Evolutionary conservation across 2,329 filamentous ascomycete genomes (phyloP), one percentile per base, ranked within the genome.

Genomic region (Sporothrix luriei): DNA sequence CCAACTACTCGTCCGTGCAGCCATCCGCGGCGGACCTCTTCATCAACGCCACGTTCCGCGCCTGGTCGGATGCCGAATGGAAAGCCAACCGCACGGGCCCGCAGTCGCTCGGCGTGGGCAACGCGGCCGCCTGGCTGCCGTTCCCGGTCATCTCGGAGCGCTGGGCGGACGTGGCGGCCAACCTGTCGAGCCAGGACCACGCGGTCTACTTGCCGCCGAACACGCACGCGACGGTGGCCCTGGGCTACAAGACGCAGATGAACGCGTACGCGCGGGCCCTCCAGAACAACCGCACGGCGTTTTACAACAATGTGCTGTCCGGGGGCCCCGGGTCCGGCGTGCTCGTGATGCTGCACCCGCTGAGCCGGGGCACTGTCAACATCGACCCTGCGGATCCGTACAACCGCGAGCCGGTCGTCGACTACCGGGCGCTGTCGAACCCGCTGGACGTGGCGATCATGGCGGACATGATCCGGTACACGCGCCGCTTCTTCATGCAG

Each of bases 361-460:
- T 81, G 52, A 79, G 77, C 51, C 77, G 81, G 14, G 81, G 81
- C 29, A 78, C 77, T 24, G 77, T 82, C 64, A 77, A 76, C 49
- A 78, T 82, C 57, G 76, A 79, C 73, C 74, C 76, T 0, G 73
- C 74, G 0, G 75, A 81, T 73, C 79, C 79, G 52, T 74, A 70
- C 84, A 75, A 73, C 13, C 74, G 76, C 9, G 75, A 75, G 26
- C 80, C 80, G 0, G 67, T 78, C 7, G 76, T 82, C 46, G 80
- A 83, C 74, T 79, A 79, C 69, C 76, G 78, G 59, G 74, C 77
- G 16, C 74, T 80, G 71, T 81, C 80, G 29, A 79, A 86, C 72
- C 83, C 85, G 11, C 79, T 85, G 55, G 86, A 88, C 72, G 75
- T 84, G 48, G 82, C 82, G 73, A 81, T 80, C 24, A 81, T 85